Base-by-base conservation (phyloP, 1,139 yeast genomes). In the Blastobotrys proliferans region DNA sequence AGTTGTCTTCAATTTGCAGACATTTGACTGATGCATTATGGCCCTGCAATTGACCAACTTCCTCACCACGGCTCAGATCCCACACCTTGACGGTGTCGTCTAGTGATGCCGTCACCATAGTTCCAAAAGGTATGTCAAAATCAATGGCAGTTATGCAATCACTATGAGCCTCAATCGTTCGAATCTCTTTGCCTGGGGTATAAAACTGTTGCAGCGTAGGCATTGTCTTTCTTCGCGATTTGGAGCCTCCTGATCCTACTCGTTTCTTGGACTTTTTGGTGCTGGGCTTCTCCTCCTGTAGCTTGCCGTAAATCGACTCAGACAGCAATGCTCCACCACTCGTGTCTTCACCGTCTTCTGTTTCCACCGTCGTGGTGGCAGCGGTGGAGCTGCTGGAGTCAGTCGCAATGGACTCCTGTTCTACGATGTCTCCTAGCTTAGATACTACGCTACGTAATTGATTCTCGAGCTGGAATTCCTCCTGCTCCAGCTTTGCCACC, bases 51-150 rank as follows among this genome's bases (percentile, higher is more conserved):
- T 51, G 43, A 3, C 58, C 58, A 16, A 55, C 45, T 16, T 54
- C 53, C 55, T 66, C 73, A 40, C 72, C 77, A 46, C 73, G 67
- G 49, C 74, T 74, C 62, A 74, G 66, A 66, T 88, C 95, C 95
- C 97, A 87, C 5, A 90, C 84, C 50, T 84, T 75, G 8, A 87
- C 84, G 1, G 87, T 80, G 59, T 81, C 86, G 62, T 87, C 95
- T 54, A 80, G 68, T 3, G 88, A 77, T 0, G 96, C 88, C 11
- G 92, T 76, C 3, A 88, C 92, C 62, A 81, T 58, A 1, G 78
- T 77, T 2, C 87, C 87, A 60, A 79, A 81, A 11, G 88, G 88
- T 31, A 73, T 68, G 55, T 81, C 86, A 58, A 81, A 80, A 52
- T 79, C 87, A 44, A 82, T 57, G 28, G 77, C 69, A 1, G 76